These are phyloP conservation scores for Coniochaeta prunicola DNA, from an alignment of 2,329 filamentous ascomycete genomes.

Conservation along the genomic window DNA sequence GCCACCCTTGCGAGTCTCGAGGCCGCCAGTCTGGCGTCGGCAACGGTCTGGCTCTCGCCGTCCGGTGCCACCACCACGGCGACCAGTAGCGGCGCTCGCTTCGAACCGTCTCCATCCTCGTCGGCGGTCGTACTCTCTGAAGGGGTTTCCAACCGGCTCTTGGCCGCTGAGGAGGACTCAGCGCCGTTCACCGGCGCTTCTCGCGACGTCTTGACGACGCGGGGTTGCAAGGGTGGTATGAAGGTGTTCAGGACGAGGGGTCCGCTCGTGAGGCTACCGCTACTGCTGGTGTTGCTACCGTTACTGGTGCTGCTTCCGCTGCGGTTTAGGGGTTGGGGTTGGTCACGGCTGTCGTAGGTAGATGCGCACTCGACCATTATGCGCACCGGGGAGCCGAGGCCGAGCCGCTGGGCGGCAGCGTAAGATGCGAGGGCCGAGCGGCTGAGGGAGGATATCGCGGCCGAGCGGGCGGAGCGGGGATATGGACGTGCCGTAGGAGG, in stretches of 20 bases:
- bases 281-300: neutral
- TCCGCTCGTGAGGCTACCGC: neutral
- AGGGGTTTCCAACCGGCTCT: too few relatives aligned
- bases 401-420: conserved; percentile 44
- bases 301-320: neutral
- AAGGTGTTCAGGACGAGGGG: conserved; percentile 5
- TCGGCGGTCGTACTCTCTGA: too few relatives aligned
- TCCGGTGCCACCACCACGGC: conserved; percentile 45
- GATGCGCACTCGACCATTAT: conserved; percentile 49
- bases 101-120: neutral
- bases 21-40: conserved; percentile 45
- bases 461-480: conserved; percentile 7
- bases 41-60: conserved; percentile 30
- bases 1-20: conserved; percentile 47
- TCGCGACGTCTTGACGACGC: neutral
- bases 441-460: conserved; percentile 45
- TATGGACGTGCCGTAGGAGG: neutral
- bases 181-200: neutral
- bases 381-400: conserved; percentile 45
- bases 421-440: conserved; percentile 45
- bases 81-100: conserved; percentile 44
- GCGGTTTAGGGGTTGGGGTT: neutral
- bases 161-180: neutral
- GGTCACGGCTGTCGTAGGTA: conserved; percentile 7
- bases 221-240: neutral